phyloP scores from a whole-genome alignment of 768 basidiomycete genomes.

The Neoboletus magnificus region DNA sequence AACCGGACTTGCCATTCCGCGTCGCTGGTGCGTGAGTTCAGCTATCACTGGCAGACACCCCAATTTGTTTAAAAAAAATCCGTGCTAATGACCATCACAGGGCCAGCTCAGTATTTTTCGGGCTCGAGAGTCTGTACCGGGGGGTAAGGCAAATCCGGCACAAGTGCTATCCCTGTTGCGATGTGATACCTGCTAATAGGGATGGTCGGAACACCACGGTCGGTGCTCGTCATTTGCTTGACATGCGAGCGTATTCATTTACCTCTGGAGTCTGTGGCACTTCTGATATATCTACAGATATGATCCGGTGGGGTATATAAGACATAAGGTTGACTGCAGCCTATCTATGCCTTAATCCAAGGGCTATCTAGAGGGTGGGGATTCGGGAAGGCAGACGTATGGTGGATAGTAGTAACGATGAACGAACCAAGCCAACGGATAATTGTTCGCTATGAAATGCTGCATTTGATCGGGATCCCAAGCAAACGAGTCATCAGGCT shows the following conservation, averaged over 20 bases:
- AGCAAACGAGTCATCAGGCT: background rate
- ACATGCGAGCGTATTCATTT: too few species aligned
- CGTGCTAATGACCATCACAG: background rate
- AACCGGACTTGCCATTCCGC: background rate
- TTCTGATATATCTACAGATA: too few species aligned
- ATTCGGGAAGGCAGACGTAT: background rate
- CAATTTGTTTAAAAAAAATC: background rate
- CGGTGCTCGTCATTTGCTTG: background rate
- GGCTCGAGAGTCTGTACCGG: background rate
- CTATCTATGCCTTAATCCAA: background rate
- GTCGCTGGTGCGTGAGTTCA: background rate
- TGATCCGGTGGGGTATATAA: background rate
- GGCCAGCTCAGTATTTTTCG: background rate
- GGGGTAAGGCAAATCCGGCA: background rate
- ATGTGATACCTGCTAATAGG: background rate
- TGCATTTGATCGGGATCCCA: background rate
- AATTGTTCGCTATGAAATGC: background rate
- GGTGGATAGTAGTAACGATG: background rate
- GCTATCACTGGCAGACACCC: background rate
- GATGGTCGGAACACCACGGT: background rate
- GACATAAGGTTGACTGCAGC: background rate
- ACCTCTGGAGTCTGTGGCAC: too few species aligned
- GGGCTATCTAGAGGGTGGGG: background rate
- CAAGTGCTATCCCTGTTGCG: background rate
- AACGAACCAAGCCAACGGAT: background rate